Evolutionary conservation across 1,139 yeast species (phyloP).

Genomic region (Wickerhamiella infanticola): DNA sequence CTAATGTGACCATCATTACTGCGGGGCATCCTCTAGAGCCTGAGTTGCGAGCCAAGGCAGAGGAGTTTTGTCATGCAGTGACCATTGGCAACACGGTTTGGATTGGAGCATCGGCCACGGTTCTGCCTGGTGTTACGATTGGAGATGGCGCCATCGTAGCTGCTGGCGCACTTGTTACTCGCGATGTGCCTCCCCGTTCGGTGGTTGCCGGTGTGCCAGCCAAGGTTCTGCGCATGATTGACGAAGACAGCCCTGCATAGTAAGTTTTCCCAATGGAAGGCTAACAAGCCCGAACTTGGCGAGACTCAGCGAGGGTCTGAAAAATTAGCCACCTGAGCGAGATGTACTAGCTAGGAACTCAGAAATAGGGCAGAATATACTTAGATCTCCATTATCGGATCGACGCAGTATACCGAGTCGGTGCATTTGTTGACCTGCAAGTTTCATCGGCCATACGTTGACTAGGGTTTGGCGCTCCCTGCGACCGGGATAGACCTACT

Average conservation of each 20-base stretch:
- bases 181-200: constrained; percentile 36
- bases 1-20: constrained; percentile 43
- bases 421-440: neutral
- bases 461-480: too few relatives aligned
- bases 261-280: too few relatives aligned
- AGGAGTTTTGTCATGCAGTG: constrained; percentile 42
- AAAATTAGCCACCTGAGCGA: too few relatives aligned
- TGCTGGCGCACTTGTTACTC: constrained; percentile 50
- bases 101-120: constrained; percentile 41
- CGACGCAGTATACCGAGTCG: neutral
- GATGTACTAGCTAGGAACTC: too few relatives aligned
- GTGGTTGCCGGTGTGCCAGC: constrained; percentile 53
- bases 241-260: neutral
- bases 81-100: constrained; percentile 49
- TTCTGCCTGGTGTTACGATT: constrained; percentile 51
- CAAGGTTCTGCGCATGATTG: constrained; percentile 21
- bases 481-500: too few relatives aligned
- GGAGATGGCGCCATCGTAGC: constrained; percentile 52
- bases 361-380: too few relatives aligned
- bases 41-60: constrained; percentile 25
- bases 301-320: too few relatives aligned
- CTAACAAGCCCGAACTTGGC: too few relatives aligned
- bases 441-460: neutral
- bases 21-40: constrained; percentile 53
- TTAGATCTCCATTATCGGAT: too few relatives aligned